phyloP scores from a whole-genome alignment of 2,329 filamentous ascomycete genomes.

The Calonectria hawksworthii region DNA sequence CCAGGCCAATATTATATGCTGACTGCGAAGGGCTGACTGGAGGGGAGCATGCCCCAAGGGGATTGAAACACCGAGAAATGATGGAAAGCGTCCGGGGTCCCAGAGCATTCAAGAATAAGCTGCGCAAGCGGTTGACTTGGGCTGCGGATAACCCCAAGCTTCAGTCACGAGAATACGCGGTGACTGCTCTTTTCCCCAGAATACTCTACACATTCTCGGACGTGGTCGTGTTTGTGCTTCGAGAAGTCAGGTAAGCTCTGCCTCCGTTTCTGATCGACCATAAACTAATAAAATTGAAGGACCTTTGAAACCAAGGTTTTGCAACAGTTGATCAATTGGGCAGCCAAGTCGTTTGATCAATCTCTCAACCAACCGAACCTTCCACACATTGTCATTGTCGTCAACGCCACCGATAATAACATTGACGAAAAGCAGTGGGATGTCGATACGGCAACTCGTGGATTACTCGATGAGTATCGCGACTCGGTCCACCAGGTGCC shows the following conservation, averaged over 20 bases:
- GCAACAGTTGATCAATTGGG: conserved; percentile 15
- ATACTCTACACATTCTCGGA: conserved; percentile 30
- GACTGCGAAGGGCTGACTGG: conserved; percentile 14
- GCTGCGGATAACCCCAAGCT: conserved; percentile 1
- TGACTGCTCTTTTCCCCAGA: conserved; percentile 24
- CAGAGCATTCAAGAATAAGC: neutral
- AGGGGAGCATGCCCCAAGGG: neutral
- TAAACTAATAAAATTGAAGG: neutral
- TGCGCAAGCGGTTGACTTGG: conserved; percentile 11
- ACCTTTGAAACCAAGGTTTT: conserved; percentile 20
- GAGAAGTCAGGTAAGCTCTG: neutral
- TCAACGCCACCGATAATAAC: conserved; percentile 12
- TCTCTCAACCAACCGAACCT: conserved; percentile 18
- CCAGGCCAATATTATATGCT: conserved; percentile 7
- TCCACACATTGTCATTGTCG: conserved; percentile 13
- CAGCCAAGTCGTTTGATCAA: conserved; percentile 17
- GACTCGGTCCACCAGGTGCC: conserved; percentile 14
- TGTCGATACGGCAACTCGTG: neutral
- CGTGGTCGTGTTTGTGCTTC: conserved; percentile 27
- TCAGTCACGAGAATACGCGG: conserved; percentile 20
- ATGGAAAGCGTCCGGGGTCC: neutral
- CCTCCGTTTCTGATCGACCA: no score
- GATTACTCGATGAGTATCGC: neutral
- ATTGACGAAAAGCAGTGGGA: conserved; percentile 21
- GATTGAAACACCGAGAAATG: neutral